These are phyloP conservation scores for Stephania japonica DNA, from an alignment of 164 flowering plant species.

Conservation along the genomic window DNA sequence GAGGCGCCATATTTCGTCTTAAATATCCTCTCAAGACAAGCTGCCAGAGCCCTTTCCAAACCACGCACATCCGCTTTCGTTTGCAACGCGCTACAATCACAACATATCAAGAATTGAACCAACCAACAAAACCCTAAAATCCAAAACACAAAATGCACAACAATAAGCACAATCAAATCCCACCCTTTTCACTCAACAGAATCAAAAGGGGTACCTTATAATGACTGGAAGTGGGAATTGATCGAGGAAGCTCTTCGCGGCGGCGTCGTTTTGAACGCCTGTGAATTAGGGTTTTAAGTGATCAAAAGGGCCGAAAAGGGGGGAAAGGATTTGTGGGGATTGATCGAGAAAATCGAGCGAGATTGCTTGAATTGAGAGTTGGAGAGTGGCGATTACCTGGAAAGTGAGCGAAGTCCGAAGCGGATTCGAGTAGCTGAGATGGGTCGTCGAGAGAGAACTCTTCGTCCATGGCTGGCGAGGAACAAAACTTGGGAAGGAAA, in stretches of 20 bases:
- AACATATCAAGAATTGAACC: not conserved
- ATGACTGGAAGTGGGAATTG: conserved; percentile 71
- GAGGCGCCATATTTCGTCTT: conserved; percentile 69
- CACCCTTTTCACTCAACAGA: not conserved
- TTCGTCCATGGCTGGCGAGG: conserved; percentile 35
- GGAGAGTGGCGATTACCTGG: conserved; percentile 37
- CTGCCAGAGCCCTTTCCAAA: conserved; percentile 51
- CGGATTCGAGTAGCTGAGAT: conserved; percentile 43
- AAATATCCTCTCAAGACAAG: conserved; percentile 75
- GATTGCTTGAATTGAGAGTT: not conserved
- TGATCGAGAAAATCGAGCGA: not conserved
- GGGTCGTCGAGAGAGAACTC: conserved; percentile 39
- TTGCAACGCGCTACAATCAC: conserved; percentile 56
- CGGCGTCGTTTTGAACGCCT: conserved; percentile 54
- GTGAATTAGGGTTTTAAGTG: conserved; percentile 1
- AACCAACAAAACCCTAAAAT: not conserved
- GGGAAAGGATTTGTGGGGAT: not conserved
- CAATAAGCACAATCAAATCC: not conserved
- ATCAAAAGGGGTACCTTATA: conserved; percentile 33
- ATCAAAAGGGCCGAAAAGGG: not conserved
- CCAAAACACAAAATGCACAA: not conserved
- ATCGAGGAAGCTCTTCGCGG: conserved; percentile 51
- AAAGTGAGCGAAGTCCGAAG: conserved; percentile 58
- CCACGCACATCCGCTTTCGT: conserved; percentile 50
- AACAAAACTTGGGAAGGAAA: conserved; percentile 3